phyloP scores from a whole-genome alignment of 1,139 yeast genomes.

The Blastobotrys ciferrii region DNA sequence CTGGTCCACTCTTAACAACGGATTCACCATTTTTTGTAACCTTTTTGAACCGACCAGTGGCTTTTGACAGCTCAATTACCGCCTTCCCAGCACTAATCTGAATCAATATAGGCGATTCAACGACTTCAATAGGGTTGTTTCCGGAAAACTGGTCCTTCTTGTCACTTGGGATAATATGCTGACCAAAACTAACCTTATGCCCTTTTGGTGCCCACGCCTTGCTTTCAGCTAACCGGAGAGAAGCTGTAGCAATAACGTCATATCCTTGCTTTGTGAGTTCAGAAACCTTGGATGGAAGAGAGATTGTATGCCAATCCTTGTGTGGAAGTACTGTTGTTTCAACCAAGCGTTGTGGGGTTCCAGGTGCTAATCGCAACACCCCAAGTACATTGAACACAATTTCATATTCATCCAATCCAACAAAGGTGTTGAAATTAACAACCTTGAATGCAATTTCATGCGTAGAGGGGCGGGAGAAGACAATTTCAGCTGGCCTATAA shows the following conservation, averaged over 20 bases:
- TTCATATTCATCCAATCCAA: slow-evolving; percentile 16
- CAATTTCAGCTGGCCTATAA: slow-evolving; percentile 34
- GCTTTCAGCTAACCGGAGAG: slow-evolving; percentile 17
- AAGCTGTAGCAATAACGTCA: slow-evolving; percentile 18
- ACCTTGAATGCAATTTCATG: slow-evolving; percentile 6
- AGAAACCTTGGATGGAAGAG: not conserved
- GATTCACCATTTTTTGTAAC: slow-evolving; percentile 9
- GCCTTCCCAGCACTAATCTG: not conserved
- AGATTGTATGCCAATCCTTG: not conserved
- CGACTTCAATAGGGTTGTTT: not conserved
- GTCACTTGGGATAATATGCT: slow-evolving; percentile 16
- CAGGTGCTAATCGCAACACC: not conserved
- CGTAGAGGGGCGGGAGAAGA: not conserved
- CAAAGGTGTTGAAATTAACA: slow-evolving; percentile 16
- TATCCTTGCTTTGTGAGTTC: not conserved
- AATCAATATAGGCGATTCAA: not conserved
- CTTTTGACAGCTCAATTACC: slow-evolving; percentile 1
- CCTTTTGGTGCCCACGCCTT: slow-evolving; percentile 29
- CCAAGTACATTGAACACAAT: slow-evolving; percentile 5
- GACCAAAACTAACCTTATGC: slow-evolving; percentile 36
- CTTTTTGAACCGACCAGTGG: slow-evolving; percentile 11
- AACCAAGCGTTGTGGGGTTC: not conserved
- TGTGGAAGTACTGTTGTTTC: not conserved
- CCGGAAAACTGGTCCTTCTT: not conserved
- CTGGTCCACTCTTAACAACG: slow-evolving; percentile 8